phyloP scores from a whole-genome alignment of 2,329 filamentous ascomycete species.

The Claviceps paspali region DNA sequence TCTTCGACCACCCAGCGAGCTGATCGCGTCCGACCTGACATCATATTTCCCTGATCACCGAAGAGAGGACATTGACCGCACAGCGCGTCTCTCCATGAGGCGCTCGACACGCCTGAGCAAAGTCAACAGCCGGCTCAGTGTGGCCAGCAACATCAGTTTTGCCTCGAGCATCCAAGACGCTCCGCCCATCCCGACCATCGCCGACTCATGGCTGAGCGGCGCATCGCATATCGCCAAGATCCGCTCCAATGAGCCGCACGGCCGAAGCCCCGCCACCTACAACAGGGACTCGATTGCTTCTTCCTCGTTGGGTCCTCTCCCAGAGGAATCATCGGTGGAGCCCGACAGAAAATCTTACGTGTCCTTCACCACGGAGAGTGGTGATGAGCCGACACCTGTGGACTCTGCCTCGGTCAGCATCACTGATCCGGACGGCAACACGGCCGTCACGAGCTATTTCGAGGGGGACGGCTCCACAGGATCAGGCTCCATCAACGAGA shows the following conservation, averaged over 20 bases:
- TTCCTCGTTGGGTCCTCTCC: conserved; percentile 74
- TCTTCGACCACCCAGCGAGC: conserved; percentile 82
- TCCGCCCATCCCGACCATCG: conserved; percentile 88
- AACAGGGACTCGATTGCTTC: conserved; percentile 83
- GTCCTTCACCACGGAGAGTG: conserved; percentile 61
- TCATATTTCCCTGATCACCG: conserved; percentile 96
- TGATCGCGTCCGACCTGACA: conserved; percentile 90
- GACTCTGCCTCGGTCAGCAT: conserved; percentile 44
- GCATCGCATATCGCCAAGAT: conserved; percentile 23
- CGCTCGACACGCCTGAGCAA: conserved; percentile 83
- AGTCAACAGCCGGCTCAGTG: conserved; percentile 82
- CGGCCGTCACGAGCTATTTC: conserved; percentile 63
- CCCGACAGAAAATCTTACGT: conserved; percentile 91
- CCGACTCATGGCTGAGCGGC: conserved; percentile 71
- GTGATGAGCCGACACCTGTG: conserved; percentile 40
- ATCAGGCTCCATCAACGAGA: conserved; percentile 63
- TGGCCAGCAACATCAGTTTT: conserved; percentile 84
- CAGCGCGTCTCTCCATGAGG: conserved; percentile 80
- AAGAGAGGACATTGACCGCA: conserved; percentile 87
- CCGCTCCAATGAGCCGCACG: conserved; percentile 32
- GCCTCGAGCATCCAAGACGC: conserved; percentile 87
- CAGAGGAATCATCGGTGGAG: conserved; percentile 78
- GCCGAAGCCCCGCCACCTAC: conserved; percentile 21
- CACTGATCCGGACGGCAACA: conserved; percentile 62
- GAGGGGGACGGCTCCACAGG: conserved; percentile 63